Evolutionary conservation across 441 rosid genomes (phyloP).

Genomic region (Erodium trifolium): DNA sequence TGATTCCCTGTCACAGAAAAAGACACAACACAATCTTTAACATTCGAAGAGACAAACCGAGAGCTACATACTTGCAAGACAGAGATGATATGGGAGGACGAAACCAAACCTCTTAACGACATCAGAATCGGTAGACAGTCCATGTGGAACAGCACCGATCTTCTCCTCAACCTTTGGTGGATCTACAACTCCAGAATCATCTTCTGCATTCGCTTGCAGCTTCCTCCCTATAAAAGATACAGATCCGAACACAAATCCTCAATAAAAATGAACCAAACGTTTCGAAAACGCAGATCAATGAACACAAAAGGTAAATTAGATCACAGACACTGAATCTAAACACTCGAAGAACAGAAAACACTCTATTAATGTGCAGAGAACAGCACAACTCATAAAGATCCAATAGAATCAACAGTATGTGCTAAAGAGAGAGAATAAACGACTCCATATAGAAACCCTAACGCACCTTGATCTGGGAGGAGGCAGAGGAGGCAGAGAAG

Average conservation of each 20-base stretch:
- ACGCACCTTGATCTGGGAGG: conserved; percentile 75
- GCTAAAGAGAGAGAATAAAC: too few relatives aligned
- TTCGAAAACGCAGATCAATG: conserved; percentile 3
- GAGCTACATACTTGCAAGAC: not conserved
- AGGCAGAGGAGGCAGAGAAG: conserved; percentile 55
- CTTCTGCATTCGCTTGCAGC: conserved; percentile 74
- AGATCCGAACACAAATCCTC: conserved; percentile 15
- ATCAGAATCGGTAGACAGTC: conserved; percentile 90
- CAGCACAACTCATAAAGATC: not conserved
- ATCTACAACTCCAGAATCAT: conserved; percentile 48
- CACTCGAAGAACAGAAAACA: not conserved
- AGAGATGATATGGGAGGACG: not conserved
- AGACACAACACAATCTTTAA: too few relatives aligned
- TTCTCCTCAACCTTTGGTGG: conserved; percentile 91
- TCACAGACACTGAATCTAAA: not conserved
- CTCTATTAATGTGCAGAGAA: not conserved
- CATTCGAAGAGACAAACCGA: not conserved
- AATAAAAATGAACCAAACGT: not conserved
- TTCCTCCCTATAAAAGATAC: conserved; percentile 43
- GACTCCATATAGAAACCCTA: not conserved
- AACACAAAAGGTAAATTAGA: not conserved
- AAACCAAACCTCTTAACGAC: conserved; percentile 61
- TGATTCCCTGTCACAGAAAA: conserved; percentile 44
- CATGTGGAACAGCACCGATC: conserved; percentile 82
- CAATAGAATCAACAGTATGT: not conserved